Conservation (phyloP, 768 basidiomycete genomes). For the Gautieria morchelliformis region DNA sequence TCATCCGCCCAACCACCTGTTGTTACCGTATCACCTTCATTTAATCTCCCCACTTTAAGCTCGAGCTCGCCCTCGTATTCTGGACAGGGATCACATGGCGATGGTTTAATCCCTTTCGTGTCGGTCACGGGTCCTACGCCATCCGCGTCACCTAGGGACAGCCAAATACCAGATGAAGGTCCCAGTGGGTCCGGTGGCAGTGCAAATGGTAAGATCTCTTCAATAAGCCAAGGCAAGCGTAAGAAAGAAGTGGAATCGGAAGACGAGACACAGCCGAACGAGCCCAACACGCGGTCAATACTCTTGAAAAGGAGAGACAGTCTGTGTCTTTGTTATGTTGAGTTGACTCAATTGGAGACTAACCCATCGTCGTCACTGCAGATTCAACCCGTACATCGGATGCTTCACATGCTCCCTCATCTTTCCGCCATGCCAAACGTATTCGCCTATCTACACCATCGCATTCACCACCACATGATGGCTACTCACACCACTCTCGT, state of each 20-base stretch:
- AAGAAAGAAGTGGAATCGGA: constrained; percentile 63
- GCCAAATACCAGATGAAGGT: neutral
- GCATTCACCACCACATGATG: neutral
- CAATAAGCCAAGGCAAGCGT: constrained; percentile 44
- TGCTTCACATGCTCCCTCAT: constrained; percentile 57
- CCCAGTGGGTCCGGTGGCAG: neutral
- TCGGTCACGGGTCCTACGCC: constrained; percentile 6
- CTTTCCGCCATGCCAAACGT: constrained; percentile 54
- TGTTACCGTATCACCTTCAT: neutral
- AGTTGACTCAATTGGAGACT: constrained; percentile 13
- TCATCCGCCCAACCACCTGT: neutral
- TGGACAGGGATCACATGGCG: neutral
- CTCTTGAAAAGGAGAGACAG: constrained; percentile 7
- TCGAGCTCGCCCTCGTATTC: neutral
- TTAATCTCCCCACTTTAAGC: neutral
- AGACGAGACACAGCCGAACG: constrained; percentile 50
- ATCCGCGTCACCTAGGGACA: neutral
- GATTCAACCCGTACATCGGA: constrained; percentile 21
- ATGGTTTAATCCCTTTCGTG: neutral
- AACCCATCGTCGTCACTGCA: constrained; percentile 9
- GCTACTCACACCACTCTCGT: constrained; percentile 25
- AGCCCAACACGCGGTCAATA: constrained; percentile 41
- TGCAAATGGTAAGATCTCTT: neutral
- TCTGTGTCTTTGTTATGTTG: constrained; percentile 13
- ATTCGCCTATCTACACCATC: constrained; percentile 42